phyloP scores from a whole-genome alignment of 495 filamentous ascomycete species.

The Lophiotrema nucula region DNA sequence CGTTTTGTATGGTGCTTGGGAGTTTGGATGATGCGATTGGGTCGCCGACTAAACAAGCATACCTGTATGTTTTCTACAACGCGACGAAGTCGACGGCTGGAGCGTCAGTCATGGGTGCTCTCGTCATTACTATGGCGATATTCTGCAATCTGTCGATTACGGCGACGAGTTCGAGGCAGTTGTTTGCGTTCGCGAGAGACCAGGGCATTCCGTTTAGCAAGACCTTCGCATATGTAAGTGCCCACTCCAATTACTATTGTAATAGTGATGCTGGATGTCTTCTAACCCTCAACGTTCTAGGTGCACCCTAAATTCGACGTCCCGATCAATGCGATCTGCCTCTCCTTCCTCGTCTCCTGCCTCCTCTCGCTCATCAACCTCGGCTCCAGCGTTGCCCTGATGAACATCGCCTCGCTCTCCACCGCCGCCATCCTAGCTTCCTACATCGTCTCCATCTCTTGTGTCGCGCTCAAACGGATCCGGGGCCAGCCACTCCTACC shows the following conservation, averaged over 20 bases:
- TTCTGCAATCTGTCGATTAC: conserved; percentile 54
- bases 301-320: conserved; percentile 52
- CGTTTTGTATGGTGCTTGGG: conserved; percentile 39
- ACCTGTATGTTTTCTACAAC: conserved; percentile 56
- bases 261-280: background rate
- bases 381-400: conserved; percentile 49
- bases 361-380: conserved; percentile 42
- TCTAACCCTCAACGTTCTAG: background rate
- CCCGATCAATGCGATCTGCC: conserved; percentile 53
- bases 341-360: conserved; percentile 36
- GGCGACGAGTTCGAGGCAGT: conserved; percentile 57
- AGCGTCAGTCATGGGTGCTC: conserved; percentile 50
- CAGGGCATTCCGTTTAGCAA: conserved; percentile 54
- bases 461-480: conserved; percentile 45
- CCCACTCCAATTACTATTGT: background rate
- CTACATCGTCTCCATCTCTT: conserved; percentile 52
- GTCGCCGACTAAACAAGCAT: conserved; percentile 49
- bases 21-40: conserved; percentile 41
- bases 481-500: conserved; percentile 42
- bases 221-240: conserved; percentile 50
- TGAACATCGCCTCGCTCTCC: conserved; percentile 50
- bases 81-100: conserved; percentile 48
- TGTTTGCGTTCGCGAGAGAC: conserved; percentile 61
- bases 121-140: conserved; percentile 51
- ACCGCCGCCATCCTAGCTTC: conserved; percentile 48